Percentiles rank a stretch among this genome's conserved stretches.
phyloP scores from a whole-genome alignment of 208 protist species.

The Trypanosoma caninum region DNA sequence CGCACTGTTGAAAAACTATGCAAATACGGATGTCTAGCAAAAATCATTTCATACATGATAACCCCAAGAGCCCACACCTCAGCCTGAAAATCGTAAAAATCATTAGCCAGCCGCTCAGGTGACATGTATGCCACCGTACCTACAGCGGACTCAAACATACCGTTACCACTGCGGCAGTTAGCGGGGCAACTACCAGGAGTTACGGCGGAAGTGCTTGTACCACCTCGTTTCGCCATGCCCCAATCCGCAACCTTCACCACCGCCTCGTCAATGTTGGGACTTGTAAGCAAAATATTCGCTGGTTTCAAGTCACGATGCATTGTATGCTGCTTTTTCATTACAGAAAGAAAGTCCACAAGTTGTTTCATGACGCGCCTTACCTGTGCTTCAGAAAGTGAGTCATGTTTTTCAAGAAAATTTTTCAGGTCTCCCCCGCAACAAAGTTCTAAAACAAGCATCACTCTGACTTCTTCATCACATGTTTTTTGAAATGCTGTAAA shows the following conservation, averaged over 20 bases:
- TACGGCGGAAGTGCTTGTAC: not conserved
- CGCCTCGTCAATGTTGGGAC: constrained; percentile 41
- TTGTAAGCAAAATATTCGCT: constrained; percentile 77
- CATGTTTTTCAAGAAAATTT: constrained; percentile 16
- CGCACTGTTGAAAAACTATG: constrained; percentile 24
- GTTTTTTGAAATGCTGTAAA: constrained; percentile 20
- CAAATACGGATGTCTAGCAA: constrained; percentile 36
- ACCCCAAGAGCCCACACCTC: constrained; percentile 79
- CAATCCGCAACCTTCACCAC: constrained; percentile 67
- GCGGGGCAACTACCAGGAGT: not conserved
- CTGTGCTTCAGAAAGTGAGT: constrained; percentile 24
- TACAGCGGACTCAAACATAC: constrained; percentile 54
- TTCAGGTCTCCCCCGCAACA: constrained; percentile 60
- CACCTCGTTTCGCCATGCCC: constrained; percentile 47
- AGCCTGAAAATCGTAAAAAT: constrained; percentile 63
- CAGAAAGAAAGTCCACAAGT: constrained; percentile 51
- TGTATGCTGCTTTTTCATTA: constrained; percentile 39
- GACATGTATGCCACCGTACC: constrained; percentile 73
- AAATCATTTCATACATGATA: constrained; percentile 80
- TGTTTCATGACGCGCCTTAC: constrained; percentile 55
- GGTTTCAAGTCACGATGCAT: constrained; percentile 91
- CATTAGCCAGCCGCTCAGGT: constrained; percentile 54
- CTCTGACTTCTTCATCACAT: not conserved
- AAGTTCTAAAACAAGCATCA: constrained; percentile 52
- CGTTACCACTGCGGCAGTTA: not conserved